Conservation (phyloP, 202 grass and related monocot genomes). For the Saccharum hybrid region DNA sequence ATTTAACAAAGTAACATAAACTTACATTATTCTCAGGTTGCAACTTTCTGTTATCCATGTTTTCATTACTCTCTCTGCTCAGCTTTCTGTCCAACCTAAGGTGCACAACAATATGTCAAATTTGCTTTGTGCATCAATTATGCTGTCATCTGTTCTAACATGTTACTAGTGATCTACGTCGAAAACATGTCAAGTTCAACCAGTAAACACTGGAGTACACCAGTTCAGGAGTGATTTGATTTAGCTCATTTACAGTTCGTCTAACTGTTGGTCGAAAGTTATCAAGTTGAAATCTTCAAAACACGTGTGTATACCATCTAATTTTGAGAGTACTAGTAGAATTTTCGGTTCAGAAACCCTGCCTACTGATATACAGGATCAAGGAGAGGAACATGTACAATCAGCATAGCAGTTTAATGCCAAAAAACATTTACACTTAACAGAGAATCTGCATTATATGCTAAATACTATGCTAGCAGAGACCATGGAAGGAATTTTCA, state of each 20-base stretch:
- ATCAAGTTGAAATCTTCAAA: neutral
- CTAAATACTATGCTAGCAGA: neutral
- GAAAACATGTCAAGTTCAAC: conserved; percentile 21
- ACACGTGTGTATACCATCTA: neutral
- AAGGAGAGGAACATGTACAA: neutral
- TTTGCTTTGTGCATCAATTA: conserved; percentile 14
- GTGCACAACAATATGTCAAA: conserved; percentile 37
- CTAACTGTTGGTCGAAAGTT: neutral
- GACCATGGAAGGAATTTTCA: neutral
- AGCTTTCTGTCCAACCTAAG: conserved; percentile 62
- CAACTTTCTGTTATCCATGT: conserved; percentile 45
- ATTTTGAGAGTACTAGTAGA: neutral
- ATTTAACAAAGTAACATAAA: conserved; percentile 7
- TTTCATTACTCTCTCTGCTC: conserved; percentile 51
- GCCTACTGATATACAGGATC: neutral
- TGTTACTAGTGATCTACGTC: neutral
- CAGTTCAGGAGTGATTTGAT: neutral
- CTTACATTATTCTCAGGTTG: conserved; percentile 59
- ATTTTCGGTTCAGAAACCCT: conserved; percentile 6
- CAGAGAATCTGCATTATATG: neutral
- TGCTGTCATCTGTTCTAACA: conserved; percentile 16
- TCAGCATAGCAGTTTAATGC: neutral
- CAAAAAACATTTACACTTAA: conserved; percentile 15
- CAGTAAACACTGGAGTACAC: neutral
- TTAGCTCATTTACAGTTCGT: neutral